Base-by-base conservation (phyloP, 2,329 filamentous ascomycete species). In the Ophiostoma pallidulum region DNA sequence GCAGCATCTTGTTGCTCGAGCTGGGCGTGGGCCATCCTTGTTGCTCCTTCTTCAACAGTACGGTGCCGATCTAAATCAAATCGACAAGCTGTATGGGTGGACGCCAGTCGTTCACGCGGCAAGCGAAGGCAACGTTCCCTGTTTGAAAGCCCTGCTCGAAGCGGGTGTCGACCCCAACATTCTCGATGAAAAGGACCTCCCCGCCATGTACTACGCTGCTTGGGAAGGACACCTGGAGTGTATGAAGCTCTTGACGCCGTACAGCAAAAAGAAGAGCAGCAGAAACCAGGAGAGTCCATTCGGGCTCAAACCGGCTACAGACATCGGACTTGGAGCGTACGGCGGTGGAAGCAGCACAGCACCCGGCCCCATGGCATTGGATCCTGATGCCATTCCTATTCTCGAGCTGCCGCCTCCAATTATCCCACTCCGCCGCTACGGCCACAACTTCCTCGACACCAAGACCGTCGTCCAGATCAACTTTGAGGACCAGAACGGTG, bases 151-250 rank as follows among this genome's bases (percentile, higher is more conserved):
- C 1, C 73, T 98, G 4, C 72, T 98, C 10, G 79, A 88, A 45
- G 79, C 85, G 53, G 84, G 85, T 8, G 90, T 84, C 4, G 80
- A 94, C 58, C 77, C 84, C 1, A 82, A 82, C 54, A 85, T 89
- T 47, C 68, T 87, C 37, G 92, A 98, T 60, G 92, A 98, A 66
- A 98, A 97, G 62, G 84, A 82, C 14, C 74, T 97, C 4, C 88
- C 90, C 2, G 90, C 92, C 24, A 89, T 97, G 82, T 98, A 98
- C 65, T 98, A 98, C 65, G 92, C 92, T 13, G 91, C 89, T 0
- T 98, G 92, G 92, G 92, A 98, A 67, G 92, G 92, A 0, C 87
- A 97, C 61, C 68, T 97, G 47, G 84, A 91, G 59, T 97, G 92
- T 67, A 95, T 98, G 86, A 82, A 84, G 59, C 74, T 96, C 8